Base-by-base conservation (phyloP, 192 early-diverging fungal genomes). In the Spinellus fusiger region DNA sequence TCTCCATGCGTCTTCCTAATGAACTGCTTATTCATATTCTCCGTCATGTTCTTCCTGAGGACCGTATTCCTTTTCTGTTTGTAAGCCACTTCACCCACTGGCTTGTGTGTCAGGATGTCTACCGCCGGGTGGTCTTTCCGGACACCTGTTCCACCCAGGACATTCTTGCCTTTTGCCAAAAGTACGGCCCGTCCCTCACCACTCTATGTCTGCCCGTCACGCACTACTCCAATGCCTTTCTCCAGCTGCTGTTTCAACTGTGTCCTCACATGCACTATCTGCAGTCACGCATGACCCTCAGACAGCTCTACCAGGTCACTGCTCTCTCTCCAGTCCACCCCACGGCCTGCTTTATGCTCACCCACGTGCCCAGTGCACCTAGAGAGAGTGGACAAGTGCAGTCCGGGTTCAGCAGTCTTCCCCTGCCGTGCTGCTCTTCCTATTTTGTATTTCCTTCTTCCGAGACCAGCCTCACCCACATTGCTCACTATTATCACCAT, bases 11-110 rank as follows among this genome's bases (percentile, higher is more conserved):
- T 52, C 12, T 56, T 56, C 66, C 68, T 20, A 70, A 63, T 60
- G 68, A 70, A 55, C 57, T 70, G 15, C 27, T 70, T 13, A 46
- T 64, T 23, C 55, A 59, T 12, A 59, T 70, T 33, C 59, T 64
- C 13, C 7, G 25, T 33, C 54, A 37, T 26, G 48, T 55, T 35
- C 20, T 6, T 35, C 32, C 9, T 18, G 15, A 56, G 23, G 28
- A 62, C 49, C 25, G 46, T 23, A 27, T 25, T 6, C 16, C 47
- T 0, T 64, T 64, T 31, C 53, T 70, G 5, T 59, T 64, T 28
- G 68, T 70, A 15, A 49, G 46, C 27, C 29, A 49, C 20, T 59
- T 53, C 50, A 64, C 62, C 1, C 51, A 64, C 47, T 46, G 58
- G 3, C 28, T 59, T 1, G 59, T 62, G 20, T n/a, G 56, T 18